These are phyloP conservation scores for Ophiostoma novo-ulmi DNA, from an alignment of 2,329 filamentous ascomycete genomes.

Conservation along the genomic window DNA sequence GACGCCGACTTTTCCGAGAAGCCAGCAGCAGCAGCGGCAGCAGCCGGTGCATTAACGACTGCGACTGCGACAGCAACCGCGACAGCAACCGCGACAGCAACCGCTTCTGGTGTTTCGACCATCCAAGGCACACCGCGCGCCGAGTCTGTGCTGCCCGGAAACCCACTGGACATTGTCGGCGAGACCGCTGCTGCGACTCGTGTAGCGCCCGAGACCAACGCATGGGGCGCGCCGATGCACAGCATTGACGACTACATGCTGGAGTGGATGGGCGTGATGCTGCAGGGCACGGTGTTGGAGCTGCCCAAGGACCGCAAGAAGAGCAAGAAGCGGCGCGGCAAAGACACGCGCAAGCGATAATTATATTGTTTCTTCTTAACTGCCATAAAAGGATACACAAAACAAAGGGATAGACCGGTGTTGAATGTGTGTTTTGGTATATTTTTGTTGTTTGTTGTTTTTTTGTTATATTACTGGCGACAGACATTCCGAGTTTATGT, in stretches of 20 bases:
- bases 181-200: slow-evolving; percentile 36
- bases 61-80: slow-evolving; percentile 45
- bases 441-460: not conserved
- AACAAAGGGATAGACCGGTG: slow-evolving; percentile 6
- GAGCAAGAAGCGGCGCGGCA: slow-evolving; percentile 55
- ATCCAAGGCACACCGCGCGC: slow-evolving; percentile 48
- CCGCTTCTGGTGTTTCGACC: slow-evolving; percentile 47
- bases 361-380: not conserved
- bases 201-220: slow-evolving; percentile 47
- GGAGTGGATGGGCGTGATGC: slow-evolving; percentile 57
- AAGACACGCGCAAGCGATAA: slow-evolving; percentile 51
- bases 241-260: slow-evolving; percentile 75
- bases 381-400: not conserved
- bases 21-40: slow-evolving; percentile 35
- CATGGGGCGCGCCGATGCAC: slow-evolving; percentile 52
- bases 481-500: not conserved
- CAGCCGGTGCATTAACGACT: slow-evolving; percentile 24
- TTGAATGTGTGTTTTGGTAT: not conserved
- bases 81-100: slow-evolving; percentile 38
- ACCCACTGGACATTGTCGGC: slow-evolving; percentile 26
- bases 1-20: slow-evolving; percentile 78
- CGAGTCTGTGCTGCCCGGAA: slow-evolving; percentile 32
- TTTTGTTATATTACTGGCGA: not conserved
- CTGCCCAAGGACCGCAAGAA: slow-evolving; percentile 61
- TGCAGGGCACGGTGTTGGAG: slow-evolving; percentile 56